Evolutionary conservation across 2,329 filamentous ascomycete genomes (phyloP), one percentile per base, ranked within the genome.

Genomic region (Neodidymelliopsis sp.): DNA sequence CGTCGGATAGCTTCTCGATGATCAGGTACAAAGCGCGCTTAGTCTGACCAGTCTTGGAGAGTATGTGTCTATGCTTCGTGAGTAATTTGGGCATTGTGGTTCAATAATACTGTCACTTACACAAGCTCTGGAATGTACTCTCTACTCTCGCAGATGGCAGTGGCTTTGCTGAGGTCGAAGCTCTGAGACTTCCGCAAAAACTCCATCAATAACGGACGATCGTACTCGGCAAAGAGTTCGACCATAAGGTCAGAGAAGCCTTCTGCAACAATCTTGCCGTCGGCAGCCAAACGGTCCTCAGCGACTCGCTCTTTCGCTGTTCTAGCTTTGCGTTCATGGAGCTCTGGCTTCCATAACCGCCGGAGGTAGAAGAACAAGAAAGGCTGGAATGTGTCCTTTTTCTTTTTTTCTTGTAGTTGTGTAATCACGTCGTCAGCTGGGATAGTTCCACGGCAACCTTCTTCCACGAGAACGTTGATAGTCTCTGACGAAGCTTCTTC

Each of bases 291-390:
- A 42, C 81, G 65, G 15, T 69, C 67, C 39, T 69, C 61, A 28
- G 68, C 62, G 15, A 69, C 59, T 64, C 77, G 60, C 72, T 75
- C 50, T 65, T 74, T 58, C 62, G 72, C 58, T 62, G 66, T 67
- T 35, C 53, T 67, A 6, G 54, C 69, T 27, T 64, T 71, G 27
- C 63, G 64, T 44, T 73, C 66, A 55, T 87, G 81, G 8, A 83
- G 84, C 50, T 90, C 84, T 1, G 90, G 91, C 50, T 81, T 84
- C 92, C 93, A 99, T 2, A 99, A 78, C 0, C 87, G 86, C 10
- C 89, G 86, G 18, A 99, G 81, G 70, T 99, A 99, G 74, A 97
- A 95, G 76, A 89, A 97, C 0, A 96, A 81, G 66, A 96, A 97
- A 0, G 90, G 78, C 39, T 85, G 79, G 39, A 89, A 77, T 2